Base-by-base conservation (phyloP, 306 rosid genomes). In the Abrus precatorius region DNA sequence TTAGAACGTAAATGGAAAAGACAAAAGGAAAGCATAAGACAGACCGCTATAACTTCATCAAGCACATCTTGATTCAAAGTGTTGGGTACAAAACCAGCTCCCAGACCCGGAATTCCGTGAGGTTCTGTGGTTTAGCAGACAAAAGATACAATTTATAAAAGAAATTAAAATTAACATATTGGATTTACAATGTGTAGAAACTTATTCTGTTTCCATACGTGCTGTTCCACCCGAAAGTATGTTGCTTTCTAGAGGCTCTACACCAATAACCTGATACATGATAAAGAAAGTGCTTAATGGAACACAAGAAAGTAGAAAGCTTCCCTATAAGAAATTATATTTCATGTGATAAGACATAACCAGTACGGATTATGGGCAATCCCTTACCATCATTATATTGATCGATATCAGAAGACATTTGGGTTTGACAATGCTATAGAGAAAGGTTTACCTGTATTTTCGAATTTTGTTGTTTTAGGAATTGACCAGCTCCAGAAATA, bases 91-190 rank as follows among this genome's bases (percentile, higher is more conserved):
- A 95, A 95, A 78, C 99, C 99, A 88, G 99, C 99, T 65, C 99
- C 99, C 78, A 95, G 90, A 36, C 99, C 99, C 87, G 93, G 99
- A 91, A 95, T 95, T 86, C 93, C 93, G 91, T 95, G 99, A 77
- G 99, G 98, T 78, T 98, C 99, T 95, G 92, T 65, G 63, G 49
- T 86, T 83, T 38, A 38, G 72, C 48, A 56, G 78, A 60, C 66
- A 71, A 68, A 20, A 20, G 20, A 20, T 20, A 20, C 20, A 75
- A 63, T 55, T 14, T 36, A 20, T 9, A 36, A 36, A 10, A 45
- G 48, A 50, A 14, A 43, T 2, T 27, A 65, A 45, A 72, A 43
- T 80, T 36, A 62, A 82, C 54, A 33, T 43, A 69, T 9, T 57
- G 60, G 47, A 44, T 36, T 78, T 70, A 29, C 38, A 82, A 76